A percentile compares a stretch with the other conserved stretches of the same genome.
These are phyloP conservation scores for Pleurotus ostreatus DNA, from an alignment of 768 basidiomycete genomes.

Conservation along the genomic window DNA sequence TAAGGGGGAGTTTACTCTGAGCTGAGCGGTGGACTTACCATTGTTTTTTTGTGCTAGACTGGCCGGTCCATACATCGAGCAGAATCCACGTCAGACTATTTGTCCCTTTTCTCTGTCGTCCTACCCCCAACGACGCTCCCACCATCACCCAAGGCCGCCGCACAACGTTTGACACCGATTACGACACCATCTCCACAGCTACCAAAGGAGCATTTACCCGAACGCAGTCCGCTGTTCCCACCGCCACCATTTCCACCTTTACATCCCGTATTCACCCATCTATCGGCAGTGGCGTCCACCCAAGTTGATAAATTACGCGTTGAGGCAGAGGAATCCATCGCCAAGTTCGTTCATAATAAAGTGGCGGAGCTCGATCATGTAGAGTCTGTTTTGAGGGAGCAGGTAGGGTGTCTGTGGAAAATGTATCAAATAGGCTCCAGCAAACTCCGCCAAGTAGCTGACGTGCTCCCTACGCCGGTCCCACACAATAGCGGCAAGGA, in stretches of 20 bases:
- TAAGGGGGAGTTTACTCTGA: too few species aligned
- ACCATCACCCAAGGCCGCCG: constrained; percentile 19
- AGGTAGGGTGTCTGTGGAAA: constrained; percentile 64
- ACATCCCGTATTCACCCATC: constrained; percentile 65
- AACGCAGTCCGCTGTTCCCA: constrained; percentile 59
- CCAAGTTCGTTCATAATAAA: constrained; percentile 48
- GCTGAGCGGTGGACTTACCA: too few species aligned
- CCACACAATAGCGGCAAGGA: constrained; percentile 18
- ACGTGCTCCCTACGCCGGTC: constrained; percentile 11
- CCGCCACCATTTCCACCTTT: constrained; percentile 79
- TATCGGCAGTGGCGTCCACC: constrained; percentile 52
- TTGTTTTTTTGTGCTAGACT: constrained; percentile 24
- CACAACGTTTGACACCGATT: constrained; percentile 3
- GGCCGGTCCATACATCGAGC: constrained; percentile 30
- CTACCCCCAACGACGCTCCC: constrained; percentile 24
- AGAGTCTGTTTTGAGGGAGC: constrained; percentile 48
- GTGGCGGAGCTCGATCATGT: constrained; percentile 50
- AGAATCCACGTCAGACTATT: constrained; percentile 40
- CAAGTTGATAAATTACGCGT: constrained; percentile 52
- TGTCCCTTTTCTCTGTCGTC: constrained; percentile 40
- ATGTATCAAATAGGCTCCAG: constrained; percentile 47
- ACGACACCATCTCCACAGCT: constrained; percentile 21
- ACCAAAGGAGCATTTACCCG: constrained; percentile 40
- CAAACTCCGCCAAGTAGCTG: constrained; percentile 34
- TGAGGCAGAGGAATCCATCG: constrained; percentile 55